Conservation (phyloP, 2,329 filamentous ascomycete genomes). For the Apiospora arundinis region DNA sequence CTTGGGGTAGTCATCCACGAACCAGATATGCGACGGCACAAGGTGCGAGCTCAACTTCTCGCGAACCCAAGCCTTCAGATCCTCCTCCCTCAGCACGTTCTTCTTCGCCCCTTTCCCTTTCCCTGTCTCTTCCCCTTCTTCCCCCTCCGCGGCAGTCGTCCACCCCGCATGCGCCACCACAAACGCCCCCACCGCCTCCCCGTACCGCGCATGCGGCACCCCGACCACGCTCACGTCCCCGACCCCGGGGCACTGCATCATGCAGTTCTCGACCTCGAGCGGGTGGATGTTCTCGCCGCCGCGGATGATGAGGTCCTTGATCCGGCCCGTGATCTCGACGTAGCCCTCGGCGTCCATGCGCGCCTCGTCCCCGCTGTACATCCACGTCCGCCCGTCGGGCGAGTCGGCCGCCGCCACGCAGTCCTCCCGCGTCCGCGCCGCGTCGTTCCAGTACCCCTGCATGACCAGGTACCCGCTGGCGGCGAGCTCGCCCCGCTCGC, state of each 20-base stretch:
- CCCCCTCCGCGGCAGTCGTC: constrained; percentile 33
- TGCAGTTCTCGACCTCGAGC: constrained; percentile 87
- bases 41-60: constrained; percentile 74
- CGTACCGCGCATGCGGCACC: constrained; percentile 80
- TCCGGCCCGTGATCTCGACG: constrained; percentile 85
- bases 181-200: constrained; percentile 88
- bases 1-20: constrained; percentile 84
- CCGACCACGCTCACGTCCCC: constrained; percentile 84
- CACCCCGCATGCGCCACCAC: constrained; percentile 61
- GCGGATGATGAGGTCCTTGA: constrained; percentile 92
- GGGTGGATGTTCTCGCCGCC: constrained; percentile 97
- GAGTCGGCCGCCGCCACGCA: constrained; percentile 53
- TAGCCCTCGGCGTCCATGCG: constrained; percentile 84
- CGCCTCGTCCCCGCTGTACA: constrained; percentile 93
- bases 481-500: constrained; percentile 79
- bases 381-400: constrained; percentile 71
- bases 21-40: constrained; percentile 90
- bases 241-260: constrained; percentile 75
- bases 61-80: constrained; percentile 75
- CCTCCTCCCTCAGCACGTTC: constrained; percentile 56
- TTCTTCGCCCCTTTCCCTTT: constrained; percentile 19
- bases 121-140: background rate
- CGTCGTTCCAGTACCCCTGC: constrained; percentile 88
- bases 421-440: constrained; percentile 71
- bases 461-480: constrained; percentile 87